Base-by-base conservation (phyloP, 129 eudicot genomes). In the Lactuca sativa region DNA sequence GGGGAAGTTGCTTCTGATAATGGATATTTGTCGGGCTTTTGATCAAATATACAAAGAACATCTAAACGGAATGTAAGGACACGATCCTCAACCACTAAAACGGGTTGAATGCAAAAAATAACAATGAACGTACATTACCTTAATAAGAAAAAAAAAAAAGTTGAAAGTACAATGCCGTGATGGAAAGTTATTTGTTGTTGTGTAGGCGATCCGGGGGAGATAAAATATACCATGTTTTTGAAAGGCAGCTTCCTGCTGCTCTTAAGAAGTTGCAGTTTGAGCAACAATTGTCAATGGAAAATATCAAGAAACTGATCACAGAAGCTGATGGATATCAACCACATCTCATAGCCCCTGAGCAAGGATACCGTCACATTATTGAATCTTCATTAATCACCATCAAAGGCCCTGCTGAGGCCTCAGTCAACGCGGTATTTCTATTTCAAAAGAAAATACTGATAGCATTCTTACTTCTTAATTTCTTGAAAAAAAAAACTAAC, bases 191-290 rank as follows among this genome's bases (percentile, higher is more conserved):
- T 47, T 78, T 48, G 43, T 15, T 49, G 44, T 38, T 78, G 43
- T 74, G 48, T 25, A 90, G 95, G 62, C 90, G 96, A 60, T 78
- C 96, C 0, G 96, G 93, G 40, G 96, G 96, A 44, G 90, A 90
- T 63, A 81, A 82, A 71, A 84, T 90, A 38, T 84, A 90, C 85
- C 86, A 84, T 65, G 96, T 86, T 69, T 90, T 90, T 74, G 90
- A 90, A 77, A 67, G 81, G 77, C 90, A 86, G 72, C 88, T 90
- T 71, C 96, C 93, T 37, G 77, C 86, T 71, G 95, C 96, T 69
- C 79, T 90, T 21, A 82, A 66, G 40, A 84, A 68, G 47, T 82
- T 90, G 67, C 90, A 88, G 58, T 86, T 90, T 44, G 95, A 90
- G 60, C 70, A 87, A 53, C 90, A 84, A 64, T 83, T 87, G 16